Base-by-base conservation (phyloP, 345 rosid genomes). In the Trapa incisa region DNA sequence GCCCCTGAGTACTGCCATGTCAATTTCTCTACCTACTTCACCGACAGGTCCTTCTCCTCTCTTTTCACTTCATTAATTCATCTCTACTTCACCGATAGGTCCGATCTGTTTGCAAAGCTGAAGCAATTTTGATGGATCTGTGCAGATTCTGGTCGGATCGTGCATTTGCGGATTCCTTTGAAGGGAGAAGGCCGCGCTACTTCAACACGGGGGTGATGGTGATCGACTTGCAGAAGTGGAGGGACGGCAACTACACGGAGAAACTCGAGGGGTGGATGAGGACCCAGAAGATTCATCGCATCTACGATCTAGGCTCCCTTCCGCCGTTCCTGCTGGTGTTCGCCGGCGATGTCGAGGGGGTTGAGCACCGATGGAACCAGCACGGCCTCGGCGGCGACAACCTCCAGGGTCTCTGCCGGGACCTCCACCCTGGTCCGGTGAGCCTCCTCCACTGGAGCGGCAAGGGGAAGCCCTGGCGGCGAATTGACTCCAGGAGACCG, bases 151-250 rank as follows among this genome's bases (percentile, higher is more conserved):
- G 96, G 97, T 80, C 90, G 17, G 85, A 79, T 33, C 73, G 80
- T 5, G 70, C 36, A 0, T 81, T 74, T 54, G 75, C 83, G 66
- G 76, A 83, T 72, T 67, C 83, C 37, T 78, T 87, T 41, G 67
- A 57, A 42, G 94, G 84, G 45, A 71, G 86, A 47, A 78, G 13
- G 61, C 72, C 90, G 6, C 88, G 94, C 60, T 91, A 92, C 70
- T 92, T 92, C 73, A 91, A 89, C 79, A 91, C 96, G 15, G 97
- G 97, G 5, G 97, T 91, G 68, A 92, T 92, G 98, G 94, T 92
- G 83, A 89, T 87, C 37, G 88, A 92, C 74, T 48, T 89, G 43
- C 45, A 79, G 76, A 87, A 78, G 68, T 92, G 96, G 96, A 70
- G 98, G 60, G 81, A 83, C 67, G 91, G 91, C 8, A 78, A 67